Conservation (phyloP, 306 rosid genomes). For the Vicia faba region DNA sequence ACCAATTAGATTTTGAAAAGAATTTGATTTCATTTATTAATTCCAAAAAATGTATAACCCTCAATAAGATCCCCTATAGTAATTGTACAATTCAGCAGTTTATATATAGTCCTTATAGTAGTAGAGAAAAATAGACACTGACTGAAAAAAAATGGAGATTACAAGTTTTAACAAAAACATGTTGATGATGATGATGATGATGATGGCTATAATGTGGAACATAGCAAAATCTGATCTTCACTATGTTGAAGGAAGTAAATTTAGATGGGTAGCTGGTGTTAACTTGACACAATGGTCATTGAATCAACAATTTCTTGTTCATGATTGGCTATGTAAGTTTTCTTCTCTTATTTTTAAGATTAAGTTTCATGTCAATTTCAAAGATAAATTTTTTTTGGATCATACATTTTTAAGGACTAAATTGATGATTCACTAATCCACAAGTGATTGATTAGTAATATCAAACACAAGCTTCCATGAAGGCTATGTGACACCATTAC, state of each 20-base stretch:
- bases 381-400: too few relatives aligned
- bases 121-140: neutral
- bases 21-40: neutral
- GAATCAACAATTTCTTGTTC: constrained; percentile 31
- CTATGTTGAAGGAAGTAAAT: constrained; percentile 42
- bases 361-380: too few relatives aligned
- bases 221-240: constrained; percentile 23
- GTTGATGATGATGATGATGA: constrained; percentile 3
- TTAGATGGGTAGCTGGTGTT: constrained; percentile 29
- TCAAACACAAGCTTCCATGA: too few relatives aligned
- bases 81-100: neutral
- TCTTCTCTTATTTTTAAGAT: too few relatives aligned
- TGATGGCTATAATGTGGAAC: constrained; percentile 10
- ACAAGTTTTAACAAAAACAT: constrained; percentile 14
- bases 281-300: constrained; percentile 44
- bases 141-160: constrained; percentile 31
- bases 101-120: neutral
- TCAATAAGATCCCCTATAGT: neutral
- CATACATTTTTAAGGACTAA: too few relatives aligned
- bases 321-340: constrained; percentile 47
- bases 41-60: constrained; percentile 14
- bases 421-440: too few relatives aligned
- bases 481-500: too few relatives aligned
- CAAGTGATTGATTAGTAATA: too few relatives aligned
- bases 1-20: too few relatives aligned